These are phyloP conservation scores for Pseudocercospora eumusae DNA, from an alignment of 2,329 filamentous ascomycete species.

Conservation along the genomic window DNA sequence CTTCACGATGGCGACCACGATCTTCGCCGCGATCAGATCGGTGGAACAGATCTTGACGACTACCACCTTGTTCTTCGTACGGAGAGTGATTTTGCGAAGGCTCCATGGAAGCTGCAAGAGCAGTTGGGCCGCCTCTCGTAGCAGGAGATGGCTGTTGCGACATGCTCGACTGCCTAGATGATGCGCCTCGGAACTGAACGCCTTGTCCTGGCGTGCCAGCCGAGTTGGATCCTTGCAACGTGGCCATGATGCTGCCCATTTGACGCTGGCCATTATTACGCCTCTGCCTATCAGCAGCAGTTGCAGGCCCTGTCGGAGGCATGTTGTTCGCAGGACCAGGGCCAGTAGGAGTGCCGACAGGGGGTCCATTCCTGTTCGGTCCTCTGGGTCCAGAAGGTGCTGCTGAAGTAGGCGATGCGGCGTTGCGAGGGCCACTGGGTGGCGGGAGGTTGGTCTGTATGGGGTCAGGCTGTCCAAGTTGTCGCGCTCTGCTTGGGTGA, in stretches of 20 bases:
- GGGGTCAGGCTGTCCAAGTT: slow-evolving; percentile 31
- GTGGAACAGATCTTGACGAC: slow-evolving; percentile 30
- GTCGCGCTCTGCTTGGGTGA: slow-evolving; percentile 37
- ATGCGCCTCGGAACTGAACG: slow-evolving; percentile 39
- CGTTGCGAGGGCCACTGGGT: slow-evolving; percentile 28
- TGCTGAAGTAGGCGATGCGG: slow-evolving; percentile 34
- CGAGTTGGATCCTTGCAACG: slow-evolving; percentile 27
- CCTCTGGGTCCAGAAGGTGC: slow-evolving; percentile 36
- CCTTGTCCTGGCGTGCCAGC: slow-evolving; percentile 27
- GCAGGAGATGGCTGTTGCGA: slow-evolving; percentile 21
- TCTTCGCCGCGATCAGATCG: slow-evolving; percentile 27
- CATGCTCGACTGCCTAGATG: slow-evolving; percentile 32
- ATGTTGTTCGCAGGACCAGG: slow-evolving; percentile 31
- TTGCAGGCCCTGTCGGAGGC: slow-evolving; percentile 35
- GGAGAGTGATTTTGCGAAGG: slow-evolving; percentile 19
- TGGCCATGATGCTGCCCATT: slow-evolving; percentile 34
- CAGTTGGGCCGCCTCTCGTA: slow-evolving; percentile 12
- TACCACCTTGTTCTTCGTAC: slow-evolving; percentile 20
- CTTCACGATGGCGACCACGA: slow-evolving; percentile 29
- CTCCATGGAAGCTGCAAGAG: slow-evolving; percentile 31
- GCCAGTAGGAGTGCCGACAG: slow-evolving; percentile 34
- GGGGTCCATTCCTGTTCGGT: slow-evolving; percentile 24
- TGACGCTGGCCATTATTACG: slow-evolving; percentile 32
- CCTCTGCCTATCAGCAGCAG: slow-evolving; percentile 27
- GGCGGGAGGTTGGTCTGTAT: slow-evolving; percentile 32